These are phyloP conservation scores for Ophiostoma populinum DNA, from an alignment of 2,329 filamentous ascomycete species.

Conservation along the genomic window DNA sequence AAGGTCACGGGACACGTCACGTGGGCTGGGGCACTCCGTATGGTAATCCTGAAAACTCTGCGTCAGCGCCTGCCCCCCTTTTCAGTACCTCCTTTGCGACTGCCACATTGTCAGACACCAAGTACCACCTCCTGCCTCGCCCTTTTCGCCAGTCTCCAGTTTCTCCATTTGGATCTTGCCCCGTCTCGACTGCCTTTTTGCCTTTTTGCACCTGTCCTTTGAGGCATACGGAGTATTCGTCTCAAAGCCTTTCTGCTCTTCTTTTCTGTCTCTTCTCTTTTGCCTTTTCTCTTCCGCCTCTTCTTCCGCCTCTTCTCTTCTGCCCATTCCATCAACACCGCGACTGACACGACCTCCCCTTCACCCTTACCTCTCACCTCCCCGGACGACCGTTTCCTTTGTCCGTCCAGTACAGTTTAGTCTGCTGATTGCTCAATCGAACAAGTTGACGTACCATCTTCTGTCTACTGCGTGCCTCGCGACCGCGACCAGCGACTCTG, in stretches of 20 bases:
- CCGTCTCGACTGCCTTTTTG: background rate
- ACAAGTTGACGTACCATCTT: conserved; percentile 4
- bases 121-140: too few species aligned
- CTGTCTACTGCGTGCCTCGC: too few species aligned
- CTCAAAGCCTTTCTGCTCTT: background rate
- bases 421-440: conserved; percentile 1
- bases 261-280: background rate
- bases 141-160: background rate
- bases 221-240: background rate
- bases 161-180: background rate
- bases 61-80: too few species aligned
- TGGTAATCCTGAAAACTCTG: too few species aligned
- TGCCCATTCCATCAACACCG: background rate
- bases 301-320: background rate
- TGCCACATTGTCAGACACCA: too few species aligned
- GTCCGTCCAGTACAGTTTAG: conserved; percentile 1
- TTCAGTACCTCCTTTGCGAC: too few species aligned
- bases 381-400: background rate
- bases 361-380: background rate
- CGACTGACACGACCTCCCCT: background rate
- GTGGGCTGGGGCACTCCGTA: too few species aligned
- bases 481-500: too few species aligned
- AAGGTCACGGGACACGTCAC: too few species aligned
- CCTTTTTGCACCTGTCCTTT: background rate
- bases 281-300: background rate